Base-by-base conservation (phyloP, 2,329 filamentous ascomycete species). In the Penicillium verrucosum region DNA sequence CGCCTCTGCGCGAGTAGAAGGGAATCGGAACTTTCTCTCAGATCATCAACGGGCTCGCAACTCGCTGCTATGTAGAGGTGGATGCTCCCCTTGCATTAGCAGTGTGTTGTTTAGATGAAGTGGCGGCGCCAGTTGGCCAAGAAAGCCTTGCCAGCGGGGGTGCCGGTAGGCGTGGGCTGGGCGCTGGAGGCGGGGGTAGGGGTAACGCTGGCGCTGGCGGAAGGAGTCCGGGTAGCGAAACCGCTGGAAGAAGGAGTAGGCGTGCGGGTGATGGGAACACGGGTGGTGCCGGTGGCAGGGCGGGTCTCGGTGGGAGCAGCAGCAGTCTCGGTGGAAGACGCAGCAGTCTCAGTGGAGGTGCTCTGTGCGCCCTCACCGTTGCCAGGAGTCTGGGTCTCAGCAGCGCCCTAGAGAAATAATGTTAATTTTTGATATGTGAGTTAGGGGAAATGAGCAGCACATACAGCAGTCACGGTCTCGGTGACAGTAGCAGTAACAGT, bases 391-490 rank as follows among this genome's bases (percentile, higher is more conserved):
- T 43, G 23, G 9, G 41, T 43, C 30, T 56, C 47, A 5, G 43
- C 29, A 16, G 49, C 43, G 43, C 38, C 49, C 61, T 64, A 12
- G 23, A 50, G 11, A 40, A n/a, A 16, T 16, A 11, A 14, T 14
- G 37, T 51, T n/a, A 52, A 16, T 30, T 21, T 30, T 38, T 12
- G 18, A 18, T 51, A 7, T 36, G 2, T 27, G 6, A 47, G 5
- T 16, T n/a, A 34, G 18, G 3, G n/a, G 38, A 18, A 18, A n/a
- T 37, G 10, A 25, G 14, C 4, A 49, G 16, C 30, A 68, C 70
- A 46, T 70, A 73, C 70, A 60, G 70, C 68, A 59, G 70, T 73
- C 57, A 74, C 70, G 36, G 71, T 73, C 48, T 70, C 64, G 14
- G 67, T 69, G 34, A 66, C 66, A 29, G 71, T 74, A 36, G 72